Evolutionary conservation across 257 asterid genomes (phyloP).

Genomic region (Solanum pimpinellifolium): DNA sequence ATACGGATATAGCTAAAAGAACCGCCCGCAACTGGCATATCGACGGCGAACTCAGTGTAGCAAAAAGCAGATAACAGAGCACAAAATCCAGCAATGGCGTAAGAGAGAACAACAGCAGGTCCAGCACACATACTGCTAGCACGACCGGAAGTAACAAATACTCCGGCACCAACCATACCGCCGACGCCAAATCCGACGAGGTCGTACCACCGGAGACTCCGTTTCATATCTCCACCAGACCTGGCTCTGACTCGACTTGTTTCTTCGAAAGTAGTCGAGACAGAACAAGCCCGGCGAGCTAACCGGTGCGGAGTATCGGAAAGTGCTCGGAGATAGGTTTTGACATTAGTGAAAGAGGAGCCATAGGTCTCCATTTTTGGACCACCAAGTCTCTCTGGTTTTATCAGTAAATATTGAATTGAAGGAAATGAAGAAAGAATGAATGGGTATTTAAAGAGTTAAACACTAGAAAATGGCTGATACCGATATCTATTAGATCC

Average conservation of each 20-base stretch:
- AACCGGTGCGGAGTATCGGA: slow-evolving; percentile 71
- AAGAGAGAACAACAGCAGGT: slow-evolving; percentile 77
- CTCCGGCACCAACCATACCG: slow-evolving; percentile 99
- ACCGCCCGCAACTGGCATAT: slow-evolving; percentile 98
- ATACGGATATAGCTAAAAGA: slow-evolving; percentile 91
- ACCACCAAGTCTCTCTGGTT: background rate
- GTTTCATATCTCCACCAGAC: slow-evolving; percentile 57
- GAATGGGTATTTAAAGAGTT: background rate
- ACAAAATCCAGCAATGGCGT: slow-evolving; percentile 94
- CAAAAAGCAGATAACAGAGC: slow-evolving; percentile 96
- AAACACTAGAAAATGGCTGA: background rate
- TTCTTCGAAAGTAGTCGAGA: slow-evolving; percentile 55
- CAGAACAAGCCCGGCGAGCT: slow-evolving; percentile 56
- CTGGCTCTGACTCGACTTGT: slow-evolving; percentile 33
- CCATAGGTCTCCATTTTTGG: slow-evolving; percentile 1
- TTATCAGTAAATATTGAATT: background rate
- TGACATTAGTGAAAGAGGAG: slow-evolving; percentile 55
- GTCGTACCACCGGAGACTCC: slow-evolving; percentile 74
- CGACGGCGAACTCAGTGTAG: slow-evolving; percentile 95
- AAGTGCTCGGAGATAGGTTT: slow-evolving; percentile 60
- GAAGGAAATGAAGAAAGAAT: background rate
- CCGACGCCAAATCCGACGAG: slow-evolving; percentile 78
- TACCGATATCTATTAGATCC: background rate
- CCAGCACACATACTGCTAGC: slow-evolving; percentile 61
- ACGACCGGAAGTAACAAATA: slow-evolving; percentile 75